phyloP scores from a whole-genome alignment of 2,329 filamentous ascomycete genomes.

The Samsoniella hepiali region DNA sequence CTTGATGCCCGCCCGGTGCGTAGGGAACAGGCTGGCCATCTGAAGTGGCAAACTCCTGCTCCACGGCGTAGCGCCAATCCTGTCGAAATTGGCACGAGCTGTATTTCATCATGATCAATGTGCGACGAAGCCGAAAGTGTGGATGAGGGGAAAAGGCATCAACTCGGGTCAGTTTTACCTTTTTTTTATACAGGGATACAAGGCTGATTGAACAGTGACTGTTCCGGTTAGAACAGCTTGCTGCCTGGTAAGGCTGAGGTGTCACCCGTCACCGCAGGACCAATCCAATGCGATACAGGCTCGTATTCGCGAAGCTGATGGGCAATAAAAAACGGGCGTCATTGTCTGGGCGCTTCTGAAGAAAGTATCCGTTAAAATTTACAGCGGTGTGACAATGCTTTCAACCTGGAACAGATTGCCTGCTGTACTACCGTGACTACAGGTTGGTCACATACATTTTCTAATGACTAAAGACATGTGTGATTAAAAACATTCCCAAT shows the following conservation, averaged over 20 bases:
- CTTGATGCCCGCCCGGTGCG: conserved; percentile 4
- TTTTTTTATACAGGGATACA: no score
- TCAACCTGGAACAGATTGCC: no score
- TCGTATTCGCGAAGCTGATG: not conserved
- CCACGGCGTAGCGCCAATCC: conserved; percentile 18
- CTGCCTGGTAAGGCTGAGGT: not conserved
- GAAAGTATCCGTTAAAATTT: no score
- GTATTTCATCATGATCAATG: not conserved
- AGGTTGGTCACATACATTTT: no score
- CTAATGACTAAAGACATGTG: no score
- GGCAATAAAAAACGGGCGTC: not conserved
- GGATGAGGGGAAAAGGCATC: not conserved
- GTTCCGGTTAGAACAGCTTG: not conserved
- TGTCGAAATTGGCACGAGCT: conserved; percentile 8
- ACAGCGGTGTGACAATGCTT: no score
- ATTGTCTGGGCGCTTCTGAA: no score
- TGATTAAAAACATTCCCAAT: no score
- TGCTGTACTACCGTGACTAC: no score
- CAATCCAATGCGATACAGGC: not conserved
- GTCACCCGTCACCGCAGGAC: not conserved
- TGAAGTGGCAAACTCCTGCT: conserved; percentile 13
- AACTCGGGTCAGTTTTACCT: no score
- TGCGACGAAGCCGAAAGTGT: not conserved
- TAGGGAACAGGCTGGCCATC: conserved; percentile 14
- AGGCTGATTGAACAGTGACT: not conserved